These are phyloP conservation scores for Microcera coccophila DNA, from an alignment of 2,329 filamentous ascomycete species.

Conservation along the genomic window DNA sequence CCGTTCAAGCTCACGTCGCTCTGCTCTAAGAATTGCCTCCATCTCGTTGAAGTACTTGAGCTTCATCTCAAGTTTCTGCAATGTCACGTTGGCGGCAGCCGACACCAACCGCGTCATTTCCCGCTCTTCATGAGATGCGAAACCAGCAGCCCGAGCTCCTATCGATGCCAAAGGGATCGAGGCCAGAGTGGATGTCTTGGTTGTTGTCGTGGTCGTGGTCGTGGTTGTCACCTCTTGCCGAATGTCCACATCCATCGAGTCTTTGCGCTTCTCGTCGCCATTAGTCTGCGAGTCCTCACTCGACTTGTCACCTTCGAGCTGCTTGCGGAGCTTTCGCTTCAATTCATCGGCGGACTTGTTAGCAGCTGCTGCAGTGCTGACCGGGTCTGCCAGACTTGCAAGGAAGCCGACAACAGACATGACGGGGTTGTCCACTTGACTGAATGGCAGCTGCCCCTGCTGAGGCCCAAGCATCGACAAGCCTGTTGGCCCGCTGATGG, in stretches of 20 bases:
- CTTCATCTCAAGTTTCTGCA: conserved; percentile 94
- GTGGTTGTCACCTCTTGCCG: conserved; percentile 51
- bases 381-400: conserved; percentile 84
- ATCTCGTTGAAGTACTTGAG: conserved; percentile 95
- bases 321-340: conserved; percentile 71
- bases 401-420: conserved; percentile 95
- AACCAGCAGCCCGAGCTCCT: conserved; percentile 77
- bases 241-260: conserved; percentile 63
- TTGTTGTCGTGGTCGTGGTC: conserved; percentile 47
- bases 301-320: conserved; percentile 58
- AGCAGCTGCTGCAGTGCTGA: conserved; percentile 84
- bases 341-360: conserved; percentile 84
- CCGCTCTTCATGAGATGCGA: conserved; percentile 93
- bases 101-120: conserved; percentile 94
- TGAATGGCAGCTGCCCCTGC: conserved; percentile 81
- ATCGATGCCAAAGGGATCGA: conserved; percentile 82
- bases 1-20: conserved; percentile 87
- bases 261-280: conserved; percentile 56
- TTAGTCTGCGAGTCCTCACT: conserved; percentile 49
- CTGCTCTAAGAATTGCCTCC: conserved; percentile 85
- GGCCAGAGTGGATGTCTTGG: conserved; percentile 52
- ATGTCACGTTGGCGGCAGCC: conserved; percentile 85
- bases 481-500: conserved; percentile 51
- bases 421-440: conserved; percentile 89
- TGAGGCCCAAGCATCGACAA: conserved; percentile 66